Evolutionary conservation across 805 yeast species (phyloP), one percentile per base, ranked within the genome.

Genomic region (Ogataea populi-albae): DNA sequence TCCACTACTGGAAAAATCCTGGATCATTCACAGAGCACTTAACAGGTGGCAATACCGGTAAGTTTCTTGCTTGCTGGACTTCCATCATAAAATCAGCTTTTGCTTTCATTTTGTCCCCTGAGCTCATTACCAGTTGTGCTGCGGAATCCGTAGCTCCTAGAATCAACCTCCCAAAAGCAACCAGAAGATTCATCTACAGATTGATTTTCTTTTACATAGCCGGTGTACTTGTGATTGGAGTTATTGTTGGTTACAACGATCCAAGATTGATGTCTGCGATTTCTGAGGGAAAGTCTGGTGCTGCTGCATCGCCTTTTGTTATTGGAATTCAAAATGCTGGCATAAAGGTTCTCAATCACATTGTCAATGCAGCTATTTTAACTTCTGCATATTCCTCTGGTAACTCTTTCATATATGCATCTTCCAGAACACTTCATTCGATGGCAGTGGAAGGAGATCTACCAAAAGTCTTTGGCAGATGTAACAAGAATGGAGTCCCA

Each of bases 241-340:
- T 71, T 66, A 64, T 72, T 49, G 78, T 69, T 34, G 57, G 66
- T 29, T 60, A 62, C 14, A 61, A 57, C 23, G 72, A 70, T 48
- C 55, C 53, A 26, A 55, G 65, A 39, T 61, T 71, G 33, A 60
- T 73, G 47, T 48, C 47, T 30, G 75, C 74, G 12, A 59, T 73
- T 47, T 66, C 63, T n/a, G 62, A 65, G 23, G 81, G 79, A 47
- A 43, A 57, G 10, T 48, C 65, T 10, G 75, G 78, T 44, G 93
- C 94, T 4, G 75, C 81, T 30, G 91, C 91, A 15, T 83, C 94
- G 11, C 96, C 96, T 22, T 87, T 84, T 52, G 91, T 86, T 35
- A 80, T 86, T 55, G 95, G 94, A 36, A 81, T 86, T 52, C 76
- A 76, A 51, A 72, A 70, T 47, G 84, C 86, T 12, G 68, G 75